Percentiles rank a stretch among this genome's conserved stretches.
These are phyloP conservation scores for Nitzschia putrida DNA, from an alignment of 108 stramenopile genomes.

Conservation along the genomic window DNA sequence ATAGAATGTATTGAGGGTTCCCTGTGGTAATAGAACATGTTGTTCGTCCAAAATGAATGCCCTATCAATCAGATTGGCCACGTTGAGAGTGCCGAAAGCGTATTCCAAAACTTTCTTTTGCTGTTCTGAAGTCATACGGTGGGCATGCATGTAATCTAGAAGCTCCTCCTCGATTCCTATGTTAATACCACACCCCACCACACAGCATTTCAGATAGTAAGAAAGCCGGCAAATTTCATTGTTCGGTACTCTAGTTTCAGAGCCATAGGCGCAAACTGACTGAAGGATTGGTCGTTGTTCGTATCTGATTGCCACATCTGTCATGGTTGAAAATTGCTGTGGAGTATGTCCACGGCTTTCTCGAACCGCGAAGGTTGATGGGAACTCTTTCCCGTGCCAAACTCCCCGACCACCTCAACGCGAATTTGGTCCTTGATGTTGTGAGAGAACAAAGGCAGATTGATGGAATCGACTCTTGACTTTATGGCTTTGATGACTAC, in stretches of 20 bases:
- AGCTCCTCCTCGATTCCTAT: slow-evolving; percentile 13
- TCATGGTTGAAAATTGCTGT: neutral
- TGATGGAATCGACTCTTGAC: no score
- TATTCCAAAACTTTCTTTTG: slow-evolving; percentile 10
- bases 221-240: slow-evolving; percentile 31
- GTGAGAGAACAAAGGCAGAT: no score
- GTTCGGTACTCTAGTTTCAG: slow-evolving; percentile 27
- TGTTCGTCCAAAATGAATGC: slow-evolving; percentile 29
- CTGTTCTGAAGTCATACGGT: slow-evolving; percentile 6
- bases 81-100: slow-evolving; percentile 10
- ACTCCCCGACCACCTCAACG: no score
- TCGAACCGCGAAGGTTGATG: no score
- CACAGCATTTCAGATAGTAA: slow-evolving; percentile 33
- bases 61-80: slow-evolving; percentile 22
- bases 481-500: no score
- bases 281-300: slow-evolving; percentile 19
- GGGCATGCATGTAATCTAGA: slow-evolving; percentile 25
- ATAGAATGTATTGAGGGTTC: slow-evolving; percentile 30
- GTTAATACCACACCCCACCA: slow-evolving; percentile 23
- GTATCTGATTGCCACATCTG: slow-evolving; percentile 4
- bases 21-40: slow-evolving; percentile 20
- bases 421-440: no score
- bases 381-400: no score
- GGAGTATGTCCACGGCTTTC: no score
- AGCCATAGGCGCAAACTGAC: slow-evolving; percentile 25